Base-by-base conservation (phyloP, 106 monocot species). In the Allium fistulosum region DNA sequence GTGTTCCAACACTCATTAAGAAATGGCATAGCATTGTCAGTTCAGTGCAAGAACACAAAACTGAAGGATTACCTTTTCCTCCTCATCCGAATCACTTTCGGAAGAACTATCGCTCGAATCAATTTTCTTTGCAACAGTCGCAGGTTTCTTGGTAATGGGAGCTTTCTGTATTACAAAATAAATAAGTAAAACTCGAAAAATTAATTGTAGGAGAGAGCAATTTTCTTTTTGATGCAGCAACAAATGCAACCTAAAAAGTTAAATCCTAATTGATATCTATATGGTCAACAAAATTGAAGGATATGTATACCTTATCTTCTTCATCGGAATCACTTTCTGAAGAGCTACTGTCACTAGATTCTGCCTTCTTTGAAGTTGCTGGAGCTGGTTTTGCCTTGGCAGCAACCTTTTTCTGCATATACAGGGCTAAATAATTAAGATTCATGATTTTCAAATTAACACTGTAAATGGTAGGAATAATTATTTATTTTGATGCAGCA, bases 141-240 rank as follows among this genome's bases (percentile, higher is more conserved):
- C 22, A 22, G 22, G 22, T 22, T 22, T 22, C 22, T 22, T 22
- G 22, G 22, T 22, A 22, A 22, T 22, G 22, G 22, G 22, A 22
- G 22, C 22, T 22, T 22, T 22, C 15, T 47, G 51, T 14, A 50
- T 71, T 22, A 71, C 75, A 37, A n/a, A n/a, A n/a, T n/a, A n/a
- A 63, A 75, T 58, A 66, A 75, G 26, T 71, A 75, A 22, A 75
- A 70, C 61, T 61, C 61, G 9, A 71, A 70, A 27, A 76, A 80
- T 51, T 56, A 68, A 55, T 45, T 67, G 17, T 80, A 70, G 71
- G 71, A 59, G 0, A 68, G 68, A 11, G 61, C 51, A 26, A 22
- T 6, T 49, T 26, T 67, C 18, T 67, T 67, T 68, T 10, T 26
- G 9, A 22, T 22, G 52, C 7, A 28, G 68, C 55, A 12, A 56